Base-by-base conservation (phyloP, 2,329 filamentous ascomycete species). In the Colletotrichum sp. region DNA sequence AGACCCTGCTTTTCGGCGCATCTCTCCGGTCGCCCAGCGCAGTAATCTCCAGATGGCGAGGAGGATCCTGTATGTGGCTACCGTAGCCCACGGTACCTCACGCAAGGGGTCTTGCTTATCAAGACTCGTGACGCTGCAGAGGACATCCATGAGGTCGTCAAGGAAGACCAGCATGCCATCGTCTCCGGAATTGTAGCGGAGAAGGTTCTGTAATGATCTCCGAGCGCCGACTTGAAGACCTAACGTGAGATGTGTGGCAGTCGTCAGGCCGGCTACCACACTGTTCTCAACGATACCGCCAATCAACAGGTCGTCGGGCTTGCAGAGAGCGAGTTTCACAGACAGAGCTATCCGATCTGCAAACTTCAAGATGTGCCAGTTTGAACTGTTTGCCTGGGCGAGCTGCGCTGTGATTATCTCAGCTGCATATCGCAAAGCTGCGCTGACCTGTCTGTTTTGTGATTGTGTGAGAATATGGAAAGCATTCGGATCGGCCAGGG, bases 211-310 rank as follows among this genome's bases (percentile, higher is more conserved):
- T 15, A 79, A 59, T n/a, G 82, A 82, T 69, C 82, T 78, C 34
- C 82, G 77, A 9, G 79, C 77, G 7, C 81, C 80, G 4, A 81
- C 75, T 59, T 82, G 79, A 8, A 78, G 78, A 3, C 80, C 82
- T 32, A 80, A 63, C 0, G 79, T 81, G 13, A 83, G 75, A 62
- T 84, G 83, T 4, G 80, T 83, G 2, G 81, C 79, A 9, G 82
- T 79, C 57, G 83, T 82, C n/a, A 84, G 75, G 3, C 82, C 82
- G 9, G 81, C 82, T 1, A 81, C 77, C 2, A 83, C 72, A 22
- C 78, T 83, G 34, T 79, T 82, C 15, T 84, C 83, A 11, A 84
- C 82, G 25, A 84, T 83, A 3, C 83, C 83, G 9, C 81, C 81
- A n/a, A 84, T 81, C 7, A 84, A 71, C 1, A 84, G 78, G 65